These are phyloP conservation scores for Tuber aestivum DNA, from an alignment of 495 filamentous ascomycete genomes.

Conservation along the genomic window DNA sequence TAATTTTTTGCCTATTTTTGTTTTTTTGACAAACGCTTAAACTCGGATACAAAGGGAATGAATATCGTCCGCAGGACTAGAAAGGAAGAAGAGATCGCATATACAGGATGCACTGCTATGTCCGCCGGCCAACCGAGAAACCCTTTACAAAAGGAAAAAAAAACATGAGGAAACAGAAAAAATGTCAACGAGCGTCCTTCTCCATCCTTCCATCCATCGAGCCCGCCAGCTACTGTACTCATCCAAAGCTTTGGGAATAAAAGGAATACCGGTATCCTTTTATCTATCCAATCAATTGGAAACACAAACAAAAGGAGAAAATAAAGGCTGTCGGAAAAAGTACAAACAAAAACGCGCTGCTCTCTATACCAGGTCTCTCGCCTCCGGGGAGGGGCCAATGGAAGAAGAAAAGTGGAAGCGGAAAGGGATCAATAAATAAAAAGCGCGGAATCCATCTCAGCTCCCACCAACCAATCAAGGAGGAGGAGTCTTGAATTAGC, in stretches of 20 bases:
- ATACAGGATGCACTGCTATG: not conserved
- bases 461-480: slow-evolving; percentile 2
- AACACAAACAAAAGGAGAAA: slow-evolving; percentile 10
- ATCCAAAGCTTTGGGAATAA: not conserved
- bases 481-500: not conserved
- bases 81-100: not conserved
- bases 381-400: not conserved
- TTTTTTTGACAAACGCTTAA: not conserved
- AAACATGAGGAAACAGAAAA: not conserved
- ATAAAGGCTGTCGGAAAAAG: not conserved
- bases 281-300: slow-evolving; percentile 21
- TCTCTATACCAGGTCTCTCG: not conserved
- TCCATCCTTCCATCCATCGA: not conserved
- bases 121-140: not conserved
- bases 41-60: not conserved
- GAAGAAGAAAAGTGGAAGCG: not conserved
- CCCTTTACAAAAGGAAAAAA: not conserved
- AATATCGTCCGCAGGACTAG: not conserved
- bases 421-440: not conserved
- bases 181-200: not conserved
- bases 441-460: slow-evolving; percentile 17
- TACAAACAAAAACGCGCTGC: not conserved
- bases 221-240: not conserved
- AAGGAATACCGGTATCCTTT: slow-evolving; percentile 12
- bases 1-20: not conserved